Evolutionary conservation across 495 filamentous ascomycete genomes (phyloP).

Genomic region (Penicillium manginii): DNA sequence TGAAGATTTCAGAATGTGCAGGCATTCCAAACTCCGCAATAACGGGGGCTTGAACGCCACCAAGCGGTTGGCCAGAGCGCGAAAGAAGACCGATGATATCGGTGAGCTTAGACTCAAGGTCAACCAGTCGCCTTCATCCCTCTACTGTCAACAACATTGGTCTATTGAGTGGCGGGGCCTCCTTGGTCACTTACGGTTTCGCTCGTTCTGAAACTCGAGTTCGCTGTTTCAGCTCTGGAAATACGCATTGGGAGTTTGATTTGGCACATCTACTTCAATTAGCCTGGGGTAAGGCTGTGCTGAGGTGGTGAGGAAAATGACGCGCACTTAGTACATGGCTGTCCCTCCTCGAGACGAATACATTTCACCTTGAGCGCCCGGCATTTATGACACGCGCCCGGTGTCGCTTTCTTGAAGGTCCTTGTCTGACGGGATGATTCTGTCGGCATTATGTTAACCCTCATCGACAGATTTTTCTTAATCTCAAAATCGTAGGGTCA

Average conservation of each 20-base stretch:
- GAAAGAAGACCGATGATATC: slow-evolving; percentile 22
- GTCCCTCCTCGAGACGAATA: slow-evolving; percentile 15
- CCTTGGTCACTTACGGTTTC: slow-evolving; percentile 17
- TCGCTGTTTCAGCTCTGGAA: slow-evolving; percentile 19
- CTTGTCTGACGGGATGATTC: not conserved
- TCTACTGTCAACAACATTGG: slow-evolving; percentile 8
- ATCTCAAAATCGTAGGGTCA: not conserved
- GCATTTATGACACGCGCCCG: slow-evolving; percentile 24
- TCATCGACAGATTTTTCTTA: not conserved
- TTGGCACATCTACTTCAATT: slow-evolving; percentile 23
- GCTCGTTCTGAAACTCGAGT: slow-evolving; percentile 12
- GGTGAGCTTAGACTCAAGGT: slow-evolving; percentile 20
- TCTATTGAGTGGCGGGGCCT: not conserved
- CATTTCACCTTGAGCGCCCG: slow-evolving; percentile 25
- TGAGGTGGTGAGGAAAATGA: slow-evolving; percentile 5
- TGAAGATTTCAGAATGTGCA: slow-evolving; percentile 8
- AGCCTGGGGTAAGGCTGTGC: not conserved
- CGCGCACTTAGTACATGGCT: slow-evolving; percentile 21
- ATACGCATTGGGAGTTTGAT: slow-evolving; percentile 21
- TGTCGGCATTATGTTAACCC: not conserved
- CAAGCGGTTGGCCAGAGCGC: slow-evolving; percentile 8
- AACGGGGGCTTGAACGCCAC: slow-evolving; percentile 2
- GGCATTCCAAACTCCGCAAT: not conserved
- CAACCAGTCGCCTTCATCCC: slow-evolving; percentile 15
- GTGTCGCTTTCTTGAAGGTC: slow-evolving; percentile 11